Evolutionary conservation across 495 filamentous ascomycete species (phyloP).

Genomic region (Talaromyces trachyspermus): DNA sequence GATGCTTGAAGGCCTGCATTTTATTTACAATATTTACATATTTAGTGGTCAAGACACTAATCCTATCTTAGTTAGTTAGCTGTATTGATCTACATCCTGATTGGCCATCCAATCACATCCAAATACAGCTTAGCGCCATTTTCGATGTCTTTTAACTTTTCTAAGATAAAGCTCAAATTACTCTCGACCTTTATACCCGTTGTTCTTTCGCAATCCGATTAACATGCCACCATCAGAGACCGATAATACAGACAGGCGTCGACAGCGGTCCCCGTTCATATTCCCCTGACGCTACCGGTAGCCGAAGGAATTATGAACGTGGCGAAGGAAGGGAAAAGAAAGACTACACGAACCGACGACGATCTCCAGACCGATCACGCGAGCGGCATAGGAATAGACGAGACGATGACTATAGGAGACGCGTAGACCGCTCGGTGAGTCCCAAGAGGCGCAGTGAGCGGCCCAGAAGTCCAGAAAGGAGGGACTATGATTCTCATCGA

Average conservation of each 20-base stretch:
- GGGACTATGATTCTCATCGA: slow-evolving; percentile 13
- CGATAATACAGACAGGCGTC: slow-evolving; percentile 19
- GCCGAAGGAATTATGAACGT: neutral
- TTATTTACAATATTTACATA: too few relatives aligned
- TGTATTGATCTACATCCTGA: too few relatives aligned
- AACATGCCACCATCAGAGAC: too few relatives aligned
- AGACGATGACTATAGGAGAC: slow-evolving; percentile 7
- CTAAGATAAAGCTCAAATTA: too few relatives aligned
- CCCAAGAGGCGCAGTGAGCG: slow-evolving; percentile 22
- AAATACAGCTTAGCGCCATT: too few relatives aligned
- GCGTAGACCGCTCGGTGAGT: slow-evolving; percentile 19
- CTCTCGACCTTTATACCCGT: too few relatives aligned
- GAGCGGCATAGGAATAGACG: neutral
- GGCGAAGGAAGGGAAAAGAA: neutral
- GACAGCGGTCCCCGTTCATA: slow-evolving; percentile 25
- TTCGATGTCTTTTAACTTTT: too few relatives aligned
- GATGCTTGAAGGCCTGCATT: too few relatives aligned
- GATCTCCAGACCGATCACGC: slow-evolving; percentile 1
- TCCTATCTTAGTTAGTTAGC: too few relatives aligned
- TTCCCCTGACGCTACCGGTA: neutral
- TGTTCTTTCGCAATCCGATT: too few relatives aligned
- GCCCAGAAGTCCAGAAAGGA: slow-evolving; percentile 14
- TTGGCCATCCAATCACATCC: too few relatives aligned
- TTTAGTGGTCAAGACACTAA: too few relatives aligned
- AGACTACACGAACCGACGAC: slow-evolving; percentile 19